These are phyloP conservation scores for Phytophthora pistaciae DNA, from an alignment of 352 stramenopile species.

Conservation along the genomic window DNA sequence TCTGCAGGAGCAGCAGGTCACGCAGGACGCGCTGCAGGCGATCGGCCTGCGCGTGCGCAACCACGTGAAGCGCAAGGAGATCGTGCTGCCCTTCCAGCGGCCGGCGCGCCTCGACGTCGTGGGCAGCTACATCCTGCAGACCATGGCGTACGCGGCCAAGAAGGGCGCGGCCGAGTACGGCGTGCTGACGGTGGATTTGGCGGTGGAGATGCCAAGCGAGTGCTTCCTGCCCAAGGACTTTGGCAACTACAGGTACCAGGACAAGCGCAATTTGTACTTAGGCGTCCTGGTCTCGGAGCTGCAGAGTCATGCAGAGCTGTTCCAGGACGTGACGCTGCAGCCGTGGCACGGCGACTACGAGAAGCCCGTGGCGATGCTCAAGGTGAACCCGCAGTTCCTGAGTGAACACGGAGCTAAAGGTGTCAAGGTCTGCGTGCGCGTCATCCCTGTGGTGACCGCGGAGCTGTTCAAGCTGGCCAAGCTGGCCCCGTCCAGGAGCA, in stretches of 20 bases:
- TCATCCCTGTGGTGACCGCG: conserved; percentile 76
- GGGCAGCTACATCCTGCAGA: conserved; percentile 90
- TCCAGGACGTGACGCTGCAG: conserved; percentile 65
- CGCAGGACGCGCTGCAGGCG: conserved; percentile 67
- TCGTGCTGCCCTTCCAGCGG: conserved; percentile 85
- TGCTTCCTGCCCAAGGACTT: conserved; percentile 93
- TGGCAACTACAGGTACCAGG: conserved; percentile 90
- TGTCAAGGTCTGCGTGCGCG: conserved; percentile 60
- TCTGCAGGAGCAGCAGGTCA: conserved; percentile 78
- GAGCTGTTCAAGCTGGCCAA: conserved; percentile 88
- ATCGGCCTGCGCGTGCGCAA: conserved; percentile 70
- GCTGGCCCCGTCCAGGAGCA: conserved; percentile 83
- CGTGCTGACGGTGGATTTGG: conserved; percentile 78
- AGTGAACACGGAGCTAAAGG: conserved; percentile 60
- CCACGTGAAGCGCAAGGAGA: conserved; percentile 86
- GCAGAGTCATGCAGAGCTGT: conserved; percentile 48
- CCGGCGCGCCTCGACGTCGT: conserved; percentile 84
- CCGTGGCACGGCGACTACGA: conserved; percentile 82
- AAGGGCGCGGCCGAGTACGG: conserved; percentile 49
- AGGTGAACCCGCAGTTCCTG: conserved; percentile 52
- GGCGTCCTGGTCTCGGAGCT: conserved; percentile 75
- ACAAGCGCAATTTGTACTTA: conserved; percentile 91
- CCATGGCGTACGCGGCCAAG: conserved; percentile 64
- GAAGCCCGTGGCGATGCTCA: conserved; percentile 79
- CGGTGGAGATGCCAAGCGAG: conserved; percentile 79